Base-by-base conservation (phyloP, 257 asterid species). In the Nicotiana otophora region DNA sequence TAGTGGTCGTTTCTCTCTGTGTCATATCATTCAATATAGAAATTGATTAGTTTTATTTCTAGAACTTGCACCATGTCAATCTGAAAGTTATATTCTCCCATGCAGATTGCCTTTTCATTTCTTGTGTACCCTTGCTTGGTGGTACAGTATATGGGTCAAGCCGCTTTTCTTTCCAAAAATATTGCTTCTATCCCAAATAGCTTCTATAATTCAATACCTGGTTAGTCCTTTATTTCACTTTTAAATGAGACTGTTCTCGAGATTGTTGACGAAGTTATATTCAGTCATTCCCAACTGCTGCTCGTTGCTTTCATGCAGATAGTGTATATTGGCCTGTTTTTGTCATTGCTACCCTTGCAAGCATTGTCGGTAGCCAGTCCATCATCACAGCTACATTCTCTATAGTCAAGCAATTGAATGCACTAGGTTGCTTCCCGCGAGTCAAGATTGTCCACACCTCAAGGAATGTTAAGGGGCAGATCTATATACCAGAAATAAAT, bases 131-230 rank as follows among this genome's bases (percentile, higher is more conserved):
- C 99, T 69, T 92, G 97, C 85, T 90, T 96, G 87, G 97, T 92
- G 42, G 81, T 96, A 87, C 98, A 94, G 84, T 96, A 96, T 87
- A 93, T 94, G 97, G 99, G 99, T 68, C 99, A 96, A 87, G 99
- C 99, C 78, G 99, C 99, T 78, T 96, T 83, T 87, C 94, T 81
- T 31, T 81, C 78, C 46, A 81, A 42, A 53, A 81, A 65, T 36
- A 60, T 67, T 51, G 28, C n/a, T 67, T 33, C 55, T 23, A 19
- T 51, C 16, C 55, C 54, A 10, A 70, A 28, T 34, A 65, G 78
- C 51, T 81, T 67, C 58, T 65, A 81, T 34, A 9, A 66, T 15
- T 81, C 78, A 28, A 81, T 65, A 30, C 77, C 78, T 67, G 84
- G 78, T 65, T 81, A 67, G 78, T 67, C 10, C 53, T 65, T 33